Evolutionary conservation across 805 yeast species (phyloP).

Genomic region (Candida xiaguanensis): DNA sequence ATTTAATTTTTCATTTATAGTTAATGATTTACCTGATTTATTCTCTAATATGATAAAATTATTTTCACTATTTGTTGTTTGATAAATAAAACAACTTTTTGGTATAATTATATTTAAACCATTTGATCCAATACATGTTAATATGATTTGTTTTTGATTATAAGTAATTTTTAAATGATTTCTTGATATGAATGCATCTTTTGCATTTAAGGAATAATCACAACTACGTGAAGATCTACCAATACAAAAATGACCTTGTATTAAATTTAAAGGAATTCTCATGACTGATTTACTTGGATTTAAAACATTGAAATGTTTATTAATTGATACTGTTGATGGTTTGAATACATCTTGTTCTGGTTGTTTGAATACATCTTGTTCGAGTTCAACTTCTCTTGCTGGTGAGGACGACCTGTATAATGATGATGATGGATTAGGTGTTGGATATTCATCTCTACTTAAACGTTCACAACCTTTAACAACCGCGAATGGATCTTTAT

Average conservation of each 20-base stretch:
- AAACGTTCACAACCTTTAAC: neutral
- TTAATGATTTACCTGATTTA: conserved; percentile 20
- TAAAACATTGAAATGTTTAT: conserved; percentile 33
- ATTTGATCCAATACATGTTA: conserved; percentile 79
- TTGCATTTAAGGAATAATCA: conserved; percentile 44
- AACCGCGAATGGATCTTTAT: conserved; percentile 10
- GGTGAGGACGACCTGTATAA: conserved; percentile 42
- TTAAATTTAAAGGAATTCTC: conserved; percentile 40
- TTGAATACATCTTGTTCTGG: conserved; percentile 1
- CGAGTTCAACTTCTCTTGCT: conserved; percentile 11
- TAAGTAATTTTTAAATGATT: conserved; percentile 56
- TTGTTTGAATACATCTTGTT: neutral
- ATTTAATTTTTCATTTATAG: conserved; percentile 10
- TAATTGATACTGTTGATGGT: conserved; percentile 16
- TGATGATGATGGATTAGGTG: conserved; percentile 66
- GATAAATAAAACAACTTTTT: conserved; percentile 29
- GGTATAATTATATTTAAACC: conserved; percentile 74
- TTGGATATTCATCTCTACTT: conserved; percentile 41
- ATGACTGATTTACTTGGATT: conserved; percentile 28
- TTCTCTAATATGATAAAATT: conserved; percentile 22
- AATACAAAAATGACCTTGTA: conserved; percentile 37
- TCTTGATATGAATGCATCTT: conserved; percentile 61
- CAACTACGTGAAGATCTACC: conserved; percentile 70
- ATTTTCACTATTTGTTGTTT: conserved; percentile 17
- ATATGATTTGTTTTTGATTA: conserved; percentile 37